phyloP scores from a whole-genome alignment of 495 filamentous ascomycete genomes.

The Hypoxylon cercidicola region DNA sequence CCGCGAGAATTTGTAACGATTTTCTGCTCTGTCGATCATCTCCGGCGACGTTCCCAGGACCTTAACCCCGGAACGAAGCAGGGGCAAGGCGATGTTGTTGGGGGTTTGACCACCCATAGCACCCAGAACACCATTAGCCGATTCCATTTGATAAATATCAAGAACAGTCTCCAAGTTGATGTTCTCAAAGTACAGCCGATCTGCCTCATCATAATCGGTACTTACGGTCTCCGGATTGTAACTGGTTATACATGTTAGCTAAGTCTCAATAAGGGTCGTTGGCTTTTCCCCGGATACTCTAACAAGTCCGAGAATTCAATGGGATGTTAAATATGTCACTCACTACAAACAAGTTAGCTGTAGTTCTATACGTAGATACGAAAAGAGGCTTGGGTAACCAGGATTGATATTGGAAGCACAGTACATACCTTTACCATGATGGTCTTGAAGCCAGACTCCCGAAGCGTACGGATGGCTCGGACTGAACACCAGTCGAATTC shows the following conservation, averaged over 20 bases:
- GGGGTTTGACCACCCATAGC: constrained; percentile 98
- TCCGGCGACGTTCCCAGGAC: constrained; percentile 95
- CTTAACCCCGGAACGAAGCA: constrained; percentile 88
- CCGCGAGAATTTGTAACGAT: constrained; percentile 97
- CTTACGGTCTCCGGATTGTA: constrained; percentile 95
- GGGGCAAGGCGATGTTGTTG: constrained; percentile 94
- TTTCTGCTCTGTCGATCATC: constrained; percentile 98
- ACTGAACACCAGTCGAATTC: constrained; percentile 99
- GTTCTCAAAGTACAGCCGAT: constrained; percentile 96
- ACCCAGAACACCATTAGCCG: constrained; percentile 88
- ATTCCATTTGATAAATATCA: constrained; percentile 94
- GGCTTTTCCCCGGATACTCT: no score
- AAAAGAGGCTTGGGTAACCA: no score
- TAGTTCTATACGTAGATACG: no score
- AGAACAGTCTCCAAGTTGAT: constrained; percentile 94
- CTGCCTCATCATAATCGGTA: constrained; percentile 97
- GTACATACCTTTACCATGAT: no score
- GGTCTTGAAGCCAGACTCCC: constrained; percentile 89
- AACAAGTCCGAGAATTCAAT: no score
- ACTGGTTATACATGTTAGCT: no score
- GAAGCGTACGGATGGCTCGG: constrained; percentile 89
- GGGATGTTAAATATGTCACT: no score
- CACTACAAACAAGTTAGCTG: no score
- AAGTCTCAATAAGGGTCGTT: no score
- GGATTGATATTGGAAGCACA: no score